Conservation (phyloP, 2,329 filamentous ascomycete genomes). For the Fusarium neocosmosporiellum region DNA sequence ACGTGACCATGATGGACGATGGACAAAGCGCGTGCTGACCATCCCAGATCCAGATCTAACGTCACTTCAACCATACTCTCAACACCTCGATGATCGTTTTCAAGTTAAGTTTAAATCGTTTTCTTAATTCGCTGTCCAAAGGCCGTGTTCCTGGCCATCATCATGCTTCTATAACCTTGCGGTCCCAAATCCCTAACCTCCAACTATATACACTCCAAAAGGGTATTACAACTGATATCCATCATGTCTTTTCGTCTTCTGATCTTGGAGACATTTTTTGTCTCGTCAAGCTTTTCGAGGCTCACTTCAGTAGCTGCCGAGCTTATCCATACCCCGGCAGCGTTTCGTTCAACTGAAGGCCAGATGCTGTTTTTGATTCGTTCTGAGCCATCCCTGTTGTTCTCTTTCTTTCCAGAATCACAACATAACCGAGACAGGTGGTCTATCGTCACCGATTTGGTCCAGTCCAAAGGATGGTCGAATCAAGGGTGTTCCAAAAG, state of each 20-base stretch:
- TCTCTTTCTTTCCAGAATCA: constrained; percentile 25
- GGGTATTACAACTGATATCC: constrained; percentile 46
- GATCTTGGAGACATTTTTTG: not conserved
- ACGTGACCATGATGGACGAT: constrained; percentile 10
- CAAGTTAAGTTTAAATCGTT: constrained; percentile 5
- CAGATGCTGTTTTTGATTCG: not conserved
- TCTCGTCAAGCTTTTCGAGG: constrained; percentile 4
- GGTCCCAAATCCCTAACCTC: constrained; percentile 30
- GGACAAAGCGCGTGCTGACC: constrained; percentile 13
- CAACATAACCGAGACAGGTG: not conserved
- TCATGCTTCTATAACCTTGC: constrained; percentile 33
- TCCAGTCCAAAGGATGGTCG: constrained; percentile 1
- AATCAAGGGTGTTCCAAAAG: constrained; percentile 6
- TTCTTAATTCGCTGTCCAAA: constrained; percentile 36
- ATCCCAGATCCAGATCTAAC: not conserved
- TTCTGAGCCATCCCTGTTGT: constrained; percentile 3
- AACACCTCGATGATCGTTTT: not conserved
- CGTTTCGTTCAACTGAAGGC: not conserved
- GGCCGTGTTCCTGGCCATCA: constrained; percentile 31
- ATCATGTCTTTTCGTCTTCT: constrained; percentile 30
- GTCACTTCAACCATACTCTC: not conserved
- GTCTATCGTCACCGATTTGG: not conserved
- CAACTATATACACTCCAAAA: constrained; percentile 45
- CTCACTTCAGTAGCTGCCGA: not conserved
- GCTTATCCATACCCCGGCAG: not conserved